A percentile compares a stretch with the other conserved stretches of the same genome.
Evolutionary conservation across 1,139 yeast species (phyloP).

Genomic region (Debaryomyces udenii): DNA sequence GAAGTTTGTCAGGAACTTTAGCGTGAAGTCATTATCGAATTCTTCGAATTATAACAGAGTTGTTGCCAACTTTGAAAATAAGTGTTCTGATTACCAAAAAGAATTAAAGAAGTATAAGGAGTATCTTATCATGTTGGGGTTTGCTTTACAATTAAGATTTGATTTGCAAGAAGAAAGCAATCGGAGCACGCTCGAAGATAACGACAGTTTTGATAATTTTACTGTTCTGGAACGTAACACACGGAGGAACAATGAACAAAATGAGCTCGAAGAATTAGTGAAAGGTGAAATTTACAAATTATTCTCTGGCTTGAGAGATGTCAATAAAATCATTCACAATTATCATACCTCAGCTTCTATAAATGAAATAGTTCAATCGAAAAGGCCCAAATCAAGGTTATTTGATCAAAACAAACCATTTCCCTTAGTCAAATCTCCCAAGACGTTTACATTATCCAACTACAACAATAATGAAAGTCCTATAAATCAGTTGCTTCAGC

Average conservation of each 20-base stretch:
- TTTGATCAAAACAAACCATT: conserved; percentile 16
- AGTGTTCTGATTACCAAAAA: conserved; percentile 43
- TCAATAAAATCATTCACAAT: conserved; percentile 42
- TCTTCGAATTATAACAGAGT: conserved; percentile 42
- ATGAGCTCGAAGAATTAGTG: conserved; percentile 39
- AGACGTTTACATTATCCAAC: conserved; percentile 43
- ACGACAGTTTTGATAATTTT: conserved; percentile 11
- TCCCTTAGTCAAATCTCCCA: conserved; percentile 47
- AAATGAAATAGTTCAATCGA: conserved; percentile 1
- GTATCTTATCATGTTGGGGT: conserved; percentile 49
- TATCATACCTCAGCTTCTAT: conserved; percentile 36
- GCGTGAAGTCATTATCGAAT: conserved; percentile 26
- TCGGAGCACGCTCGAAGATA: conserved; percentile 10
- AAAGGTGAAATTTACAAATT: conserved; percentile 42
- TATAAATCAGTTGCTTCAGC: conserved; percentile 35
- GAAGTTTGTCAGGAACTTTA: conserved; percentile 34
- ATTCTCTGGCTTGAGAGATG: conserved; percentile 39
- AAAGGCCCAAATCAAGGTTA: neutral
- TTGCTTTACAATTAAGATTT: conserved; percentile 51
- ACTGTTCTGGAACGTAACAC: neutral
- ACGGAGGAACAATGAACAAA: conserved; percentile 22
- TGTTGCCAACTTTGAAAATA: conserved; percentile 41
- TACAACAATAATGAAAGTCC: conserved; percentile 45
- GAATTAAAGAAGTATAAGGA: conserved; percentile 51
- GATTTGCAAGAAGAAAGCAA: conserved; percentile 43